Percentiles rank a stretch among this genome's conserved stretches.
Conservation (phyloP, 345 rosid genomes). For the Cardamine occulta region DNA sequence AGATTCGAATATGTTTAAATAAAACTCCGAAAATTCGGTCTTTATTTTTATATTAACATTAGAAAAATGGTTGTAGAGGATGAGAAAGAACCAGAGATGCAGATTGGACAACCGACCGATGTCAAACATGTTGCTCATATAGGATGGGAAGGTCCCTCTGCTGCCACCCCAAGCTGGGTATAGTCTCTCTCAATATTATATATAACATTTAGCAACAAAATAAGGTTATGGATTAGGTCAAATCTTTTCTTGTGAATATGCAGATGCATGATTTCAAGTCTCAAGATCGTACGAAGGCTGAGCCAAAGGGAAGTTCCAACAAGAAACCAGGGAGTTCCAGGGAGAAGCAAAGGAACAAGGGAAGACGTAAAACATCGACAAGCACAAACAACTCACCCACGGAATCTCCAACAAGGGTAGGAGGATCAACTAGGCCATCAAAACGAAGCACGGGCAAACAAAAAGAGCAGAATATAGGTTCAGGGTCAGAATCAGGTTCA, state of each 20-base stretch:
- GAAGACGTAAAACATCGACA: conserved; percentile 42
- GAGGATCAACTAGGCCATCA: conserved; percentile 43
- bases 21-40: neutral
- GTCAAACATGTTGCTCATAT: conserved; percentile 98
- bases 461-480: conserved; percentile 30
- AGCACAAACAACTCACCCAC: conserved; percentile 38
- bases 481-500: conserved; percentile 32
- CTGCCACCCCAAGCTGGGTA: conserved; percentile 71
- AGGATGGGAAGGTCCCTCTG: conserved; percentile 83
- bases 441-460: conserved; percentile 39
- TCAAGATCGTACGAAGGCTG: conserved; percentile 11
- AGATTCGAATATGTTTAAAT: neutral
- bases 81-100: conserved; percentile 81
- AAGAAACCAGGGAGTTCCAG: conserved; percentile 34
- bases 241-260: conserved; percentile 1
- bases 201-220: neutral
- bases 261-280: conserved; percentile 74
- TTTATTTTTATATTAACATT: neutral
- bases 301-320: conserved; percentile 28
- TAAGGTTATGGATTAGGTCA: conserved; percentile 54
- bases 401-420: conserved; percentile 39
- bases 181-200: neutral
- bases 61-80: conserved; percentile 52
- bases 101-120: conserved; percentile 86
- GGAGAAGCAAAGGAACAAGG: conserved; percentile 37